Evolutionary conservation across 2,329 filamentous ascomycete species (phyloP).

Genomic region (Pseudocercospora pini-densiflorae): DNA sequence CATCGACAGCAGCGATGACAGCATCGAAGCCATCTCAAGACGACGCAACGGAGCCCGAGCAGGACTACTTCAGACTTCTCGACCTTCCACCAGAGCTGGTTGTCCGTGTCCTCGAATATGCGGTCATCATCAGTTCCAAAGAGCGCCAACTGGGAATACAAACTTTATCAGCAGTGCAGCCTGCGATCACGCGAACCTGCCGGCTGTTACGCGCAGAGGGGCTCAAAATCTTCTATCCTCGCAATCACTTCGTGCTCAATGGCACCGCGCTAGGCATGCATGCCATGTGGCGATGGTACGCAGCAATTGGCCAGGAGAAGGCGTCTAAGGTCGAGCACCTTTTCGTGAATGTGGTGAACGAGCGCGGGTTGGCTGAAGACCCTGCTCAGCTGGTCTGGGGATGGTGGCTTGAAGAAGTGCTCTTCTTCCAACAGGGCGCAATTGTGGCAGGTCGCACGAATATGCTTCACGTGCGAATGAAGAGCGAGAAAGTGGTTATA

Average conservation of each 20-base stretch:
- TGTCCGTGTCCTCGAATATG: background rate
- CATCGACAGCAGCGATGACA: no score
- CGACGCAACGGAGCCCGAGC: background rate
- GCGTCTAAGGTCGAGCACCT: background rate
- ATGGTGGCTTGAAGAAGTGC: background rate
- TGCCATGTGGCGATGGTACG: background rate
- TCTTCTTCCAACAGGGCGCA: no score
- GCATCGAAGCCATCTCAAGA: background rate
- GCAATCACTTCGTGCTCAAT: background rate
- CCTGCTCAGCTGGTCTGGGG: background rate
- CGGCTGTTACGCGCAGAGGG: background rate
- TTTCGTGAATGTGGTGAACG: background rate
- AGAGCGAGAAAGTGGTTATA: background rate
- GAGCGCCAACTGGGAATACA: background rate
- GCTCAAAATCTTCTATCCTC: background rate
- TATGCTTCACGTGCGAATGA: background rate
- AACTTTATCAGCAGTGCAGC: background rate
- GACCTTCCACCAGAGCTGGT: background rate
- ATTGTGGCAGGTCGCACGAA: no score
- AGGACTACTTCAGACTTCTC: background rate
- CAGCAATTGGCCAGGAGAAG: background rate
- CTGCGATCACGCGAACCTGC: constrained; percentile 4
- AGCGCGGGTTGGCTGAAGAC: no score
- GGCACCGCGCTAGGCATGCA: no score
- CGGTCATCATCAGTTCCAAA: background rate